phyloP scores from a whole-genome alignment of 148 eudicot genomes.

The Rhododendron vialii region DNA sequence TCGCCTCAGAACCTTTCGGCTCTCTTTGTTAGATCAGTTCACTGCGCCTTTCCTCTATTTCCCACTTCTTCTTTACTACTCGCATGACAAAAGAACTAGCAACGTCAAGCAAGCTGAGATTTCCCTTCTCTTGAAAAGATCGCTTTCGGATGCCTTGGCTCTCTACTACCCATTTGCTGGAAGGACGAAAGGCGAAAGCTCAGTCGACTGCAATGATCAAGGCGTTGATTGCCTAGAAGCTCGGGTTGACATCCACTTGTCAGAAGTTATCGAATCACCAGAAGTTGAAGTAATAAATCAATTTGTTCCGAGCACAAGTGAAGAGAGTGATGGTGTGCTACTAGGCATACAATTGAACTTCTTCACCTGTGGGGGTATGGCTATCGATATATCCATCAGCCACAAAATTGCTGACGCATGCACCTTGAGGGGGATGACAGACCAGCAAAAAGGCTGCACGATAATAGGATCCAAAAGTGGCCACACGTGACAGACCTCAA shows the following conservation, averaged over 20 bases:
- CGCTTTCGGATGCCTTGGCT: slow-evolving; percentile 25
- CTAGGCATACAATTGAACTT: slow-evolving; percentile 34
- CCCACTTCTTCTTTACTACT: slow-evolving; percentile 38
- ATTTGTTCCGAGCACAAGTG: slow-evolving; percentile 25
- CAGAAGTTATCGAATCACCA: slow-evolving; percentile 21
- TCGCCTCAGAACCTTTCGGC: slow-evolving; percentile 25
- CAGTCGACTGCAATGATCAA: slow-evolving; percentile 35
- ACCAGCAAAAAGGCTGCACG: no score
- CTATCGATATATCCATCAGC: slow-evolving; percentile 25
- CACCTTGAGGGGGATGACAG: no score
- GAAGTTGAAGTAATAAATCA: slow-evolving; percentile 11
- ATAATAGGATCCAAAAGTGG: no score
- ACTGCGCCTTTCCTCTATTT: slow-evolving; percentile 11
- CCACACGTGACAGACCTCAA: no score
- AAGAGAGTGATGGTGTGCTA: slow-evolving; percentile 12
- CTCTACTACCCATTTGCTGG: slow-evolving; percentile 45
- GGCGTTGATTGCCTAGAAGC: slow-evolving; percentile 34
- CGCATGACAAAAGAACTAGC: not conserved
- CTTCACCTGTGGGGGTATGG: not conserved
- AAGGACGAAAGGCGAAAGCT: slow-evolving; percentile 26
- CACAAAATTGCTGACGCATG: slow-evolving; percentile 32
- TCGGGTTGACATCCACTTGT: slow-evolving; percentile 10
- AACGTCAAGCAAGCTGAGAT: slow-evolving; percentile 10
- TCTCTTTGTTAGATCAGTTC: slow-evolving; percentile 38
- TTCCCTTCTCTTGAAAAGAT: slow-evolving; percentile 7